phyloP scores from a whole-genome alignment of 2,329 filamentous ascomycete genomes.

The Chrysoporthe deuterocubensis region DNA sequence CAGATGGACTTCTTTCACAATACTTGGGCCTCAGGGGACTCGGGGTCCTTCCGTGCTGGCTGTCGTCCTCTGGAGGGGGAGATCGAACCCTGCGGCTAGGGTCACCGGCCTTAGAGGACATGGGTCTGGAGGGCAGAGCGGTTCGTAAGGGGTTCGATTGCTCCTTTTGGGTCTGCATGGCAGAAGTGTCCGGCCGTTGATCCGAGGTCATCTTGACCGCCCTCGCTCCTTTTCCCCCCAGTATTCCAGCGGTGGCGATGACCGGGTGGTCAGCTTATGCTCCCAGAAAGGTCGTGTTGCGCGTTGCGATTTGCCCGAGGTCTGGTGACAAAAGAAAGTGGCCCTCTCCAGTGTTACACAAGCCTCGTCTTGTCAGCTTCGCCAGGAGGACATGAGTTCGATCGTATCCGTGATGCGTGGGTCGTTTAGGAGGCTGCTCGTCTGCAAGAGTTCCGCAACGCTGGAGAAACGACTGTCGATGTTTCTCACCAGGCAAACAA shows the following conservation, averaged over 20 bases:
- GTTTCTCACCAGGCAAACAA: conserved; percentile 3
- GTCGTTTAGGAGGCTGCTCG: conserved; percentile 1
- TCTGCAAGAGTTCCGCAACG: neutral
- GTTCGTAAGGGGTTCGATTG: conserved; percentile 25
- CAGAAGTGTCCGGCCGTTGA: conserved; percentile 19
- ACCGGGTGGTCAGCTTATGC: conserved; percentile 24
- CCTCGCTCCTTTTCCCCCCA: neutral
- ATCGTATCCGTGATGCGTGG: conserved; percentile 1
- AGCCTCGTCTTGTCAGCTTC: conserved; percentile 20
- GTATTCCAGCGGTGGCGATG: neutral
- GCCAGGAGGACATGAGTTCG: conserved; percentile 24
- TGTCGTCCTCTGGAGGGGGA: conserved; percentile 33
- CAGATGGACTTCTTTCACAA: conserved; percentile 25
- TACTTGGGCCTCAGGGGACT: conserved; percentile 22
- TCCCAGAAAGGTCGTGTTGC: conserved; percentile 9
- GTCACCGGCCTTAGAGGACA: conserved; percentile 30
- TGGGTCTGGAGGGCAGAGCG: conserved; percentile 34
- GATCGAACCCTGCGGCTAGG: conserved; percentile 30
- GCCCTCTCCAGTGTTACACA: conserved; percentile 26
- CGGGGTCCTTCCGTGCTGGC: conserved; percentile 25
- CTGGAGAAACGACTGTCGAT: neutral
- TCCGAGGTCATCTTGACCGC: conserved; percentile 28
- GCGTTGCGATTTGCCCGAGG: conserved; percentile 16
- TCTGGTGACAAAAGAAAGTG: conserved; percentile 18
- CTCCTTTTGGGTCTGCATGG: conserved; percentile 20